A percentile compares a stretch with the other conserved stretches of the same genome.
These are phyloP conservation scores for Colletotrichum tamarilloi DNA, from an alignment of 2,329 filamentous ascomycete species.

Conservation along the genomic window DNA sequence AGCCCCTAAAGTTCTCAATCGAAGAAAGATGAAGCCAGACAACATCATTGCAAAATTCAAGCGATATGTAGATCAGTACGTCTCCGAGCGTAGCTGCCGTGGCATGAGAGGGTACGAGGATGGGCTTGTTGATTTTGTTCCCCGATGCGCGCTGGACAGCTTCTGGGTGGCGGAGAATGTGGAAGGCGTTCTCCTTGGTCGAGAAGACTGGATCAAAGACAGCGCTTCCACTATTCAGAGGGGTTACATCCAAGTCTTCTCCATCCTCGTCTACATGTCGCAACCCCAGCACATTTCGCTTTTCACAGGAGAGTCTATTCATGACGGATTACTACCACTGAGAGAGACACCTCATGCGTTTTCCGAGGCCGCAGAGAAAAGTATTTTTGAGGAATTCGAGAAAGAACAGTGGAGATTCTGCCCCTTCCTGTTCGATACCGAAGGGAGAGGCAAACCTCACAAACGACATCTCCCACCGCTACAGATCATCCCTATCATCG, in stretches of 20 bases:
- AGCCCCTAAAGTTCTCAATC: no score
- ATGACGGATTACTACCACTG: no score
- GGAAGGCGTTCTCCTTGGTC: background rate
- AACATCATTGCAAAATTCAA: no score
- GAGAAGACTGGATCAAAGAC: background rate
- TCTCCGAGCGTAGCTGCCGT: no score
- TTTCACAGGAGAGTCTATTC: background rate
- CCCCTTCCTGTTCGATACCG: background rate
- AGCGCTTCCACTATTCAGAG: background rate
- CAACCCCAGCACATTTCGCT: background rate
- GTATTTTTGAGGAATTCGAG: background rate
- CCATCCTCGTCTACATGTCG: background rate
- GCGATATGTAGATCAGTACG: no score
- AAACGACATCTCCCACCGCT: background rate
- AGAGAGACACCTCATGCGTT: no score
- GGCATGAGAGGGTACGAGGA: no score
- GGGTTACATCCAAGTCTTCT: background rate
- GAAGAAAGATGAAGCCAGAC: no score
- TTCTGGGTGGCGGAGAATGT: slow-evolving; percentile 1
- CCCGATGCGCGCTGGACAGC: background rate
- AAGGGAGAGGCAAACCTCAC: background rate
- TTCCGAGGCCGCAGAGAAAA: no score
- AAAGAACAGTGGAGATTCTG: slow-evolving; percentile 6
- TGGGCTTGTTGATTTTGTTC: background rate
- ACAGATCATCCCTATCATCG: background rate